phyloP scores from a whole-genome alignment of 257 asterid species.

The Haberlea rhodopensis region DNA sequence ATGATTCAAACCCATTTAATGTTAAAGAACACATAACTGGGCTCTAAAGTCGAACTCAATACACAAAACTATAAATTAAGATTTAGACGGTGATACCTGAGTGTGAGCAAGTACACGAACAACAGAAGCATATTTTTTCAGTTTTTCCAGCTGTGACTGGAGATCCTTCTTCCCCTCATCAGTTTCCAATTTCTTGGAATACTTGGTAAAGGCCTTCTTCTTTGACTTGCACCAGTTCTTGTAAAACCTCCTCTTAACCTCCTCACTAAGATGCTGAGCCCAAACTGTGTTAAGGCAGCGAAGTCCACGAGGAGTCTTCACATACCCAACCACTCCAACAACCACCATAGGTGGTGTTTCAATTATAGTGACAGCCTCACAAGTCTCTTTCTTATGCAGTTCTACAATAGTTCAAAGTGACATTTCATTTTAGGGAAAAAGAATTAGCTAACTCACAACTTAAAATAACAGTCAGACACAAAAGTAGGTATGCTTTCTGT shows the following conservation, averaged over 20 bases:
- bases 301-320: conserved; percentile 64
- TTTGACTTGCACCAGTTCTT: conserved; percentile 71
- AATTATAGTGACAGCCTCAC: conserved; percentile 57
- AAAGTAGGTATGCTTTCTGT: neutral
- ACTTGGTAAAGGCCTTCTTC: conserved; percentile 58
- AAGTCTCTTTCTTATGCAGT: conserved; percentile 65
- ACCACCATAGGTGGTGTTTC: conserved; percentile 65
- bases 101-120: conserved; percentile 61
- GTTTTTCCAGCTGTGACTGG: conserved; percentile 48
- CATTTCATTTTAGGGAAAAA: neutral
- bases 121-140: conserved; percentile 48
- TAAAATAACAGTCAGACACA: neutral
- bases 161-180: conserved; percentile 62
- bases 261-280: conserved; percentile 72
- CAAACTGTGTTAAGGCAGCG: conserved; percentile 59
- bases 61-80: neutral
- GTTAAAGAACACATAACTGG: no score
- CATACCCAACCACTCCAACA: conserved; percentile 66
- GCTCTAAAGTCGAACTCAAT: neutral
- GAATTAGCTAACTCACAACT: neutral
- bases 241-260: conserved; percentile 59
- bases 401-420: conserved; percentile 31
- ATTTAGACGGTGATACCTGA: conserved; percentile 44
- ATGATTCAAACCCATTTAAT: neutral
- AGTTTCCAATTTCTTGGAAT: conserved; percentile 46